Evolutionary conservation across 1,284 basidiomycete species (phyloP), one percentile per base, ranked within the genome.

Genomic region (Heterobasidion occidentale): DNA sequence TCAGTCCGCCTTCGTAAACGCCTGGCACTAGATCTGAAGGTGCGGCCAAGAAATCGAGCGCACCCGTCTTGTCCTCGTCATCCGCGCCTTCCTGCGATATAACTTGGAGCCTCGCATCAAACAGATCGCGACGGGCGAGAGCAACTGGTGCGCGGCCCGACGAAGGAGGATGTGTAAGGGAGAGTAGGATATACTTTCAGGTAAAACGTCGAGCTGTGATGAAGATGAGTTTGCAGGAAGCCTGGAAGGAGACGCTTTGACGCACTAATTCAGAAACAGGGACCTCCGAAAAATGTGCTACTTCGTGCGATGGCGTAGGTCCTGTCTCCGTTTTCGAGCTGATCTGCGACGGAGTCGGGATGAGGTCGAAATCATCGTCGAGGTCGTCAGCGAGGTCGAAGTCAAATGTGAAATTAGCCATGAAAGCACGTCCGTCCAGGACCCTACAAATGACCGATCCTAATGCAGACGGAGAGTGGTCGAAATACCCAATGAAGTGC

Each of bases 1-100:
- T 98, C 56, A 99, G 70, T 0, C 96, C 96, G 14, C 96, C 96
- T 71, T 98, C 96, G 66, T 99, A 98, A 0, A 94, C 79, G 0
- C 94, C 88, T 1, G 94, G 92, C 9, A 98, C 83, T 11, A 99
- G 80, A 71, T 98, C 96, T 0, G 92, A 94, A 0, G 90, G 86
- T 0, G 88, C 82, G 61, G 93, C 87, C 19, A 94, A 73, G 59
- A 88, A 92, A 12, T 75, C 72, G 1, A 86, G 68, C 3, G 58
- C 61, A 3, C 65, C 36, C 17, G 19, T 38, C 14, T 38, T 36
- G 2, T 35, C 50, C n/a, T 51, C 63, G 34, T 64, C 62, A 38
- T 65, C 65, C 64, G 12, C 70, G 71, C 59, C 60, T 1, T 60
- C 62, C n/a, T 61, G 56, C 78, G 87, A 78, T 33, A 94, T 89